Evolutionary conservation across 495 filamentous ascomycete species (phyloP), one percentile per base, ranked within the genome.

Genomic region (Elasticomyces elasticus): DNA sequence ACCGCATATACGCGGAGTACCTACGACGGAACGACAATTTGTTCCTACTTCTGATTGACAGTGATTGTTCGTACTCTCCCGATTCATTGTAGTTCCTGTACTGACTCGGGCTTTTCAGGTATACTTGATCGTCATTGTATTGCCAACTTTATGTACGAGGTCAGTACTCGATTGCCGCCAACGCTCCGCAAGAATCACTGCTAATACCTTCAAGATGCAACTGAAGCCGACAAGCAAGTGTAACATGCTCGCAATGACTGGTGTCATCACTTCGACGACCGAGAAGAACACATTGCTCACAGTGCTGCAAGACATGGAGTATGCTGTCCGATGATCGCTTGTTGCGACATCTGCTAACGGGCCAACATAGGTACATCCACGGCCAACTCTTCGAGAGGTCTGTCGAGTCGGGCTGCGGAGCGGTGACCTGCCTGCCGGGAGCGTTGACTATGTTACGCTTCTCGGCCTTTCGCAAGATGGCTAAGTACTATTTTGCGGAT

Each of bases 401-500:
- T 0, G 91, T 98, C 1, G 92, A 98, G 67, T 97, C 92, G 15
- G 88, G 84, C 44, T 97, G 92, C 63, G 92, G 92, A 27, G 81
- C 92, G 3, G 91, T 98, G 35, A 97, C 91, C 15, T 98, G 92
- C 70, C 77, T 98, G 33, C 92, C 92, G 5, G 92, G 92, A 3
- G 92, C 92, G 13, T 73, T 98, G 49, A 98, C 92, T 3, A 95
- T 96, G 69, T 71, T 98, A 19, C 86, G 92, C 44, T 95, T 96
- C 69, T 98, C 92, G 11, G 91, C 92, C 15, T 97, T 98, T 70
- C 78, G 92, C 53, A 84, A 86, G 61, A 95, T 98, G 89, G 88
- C 92, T 59, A 95, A 95, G 66, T 95, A 95, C 71, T 98, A 98
- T 72, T 98, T 98, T 64, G 88, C 92, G 13, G 92, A 97, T 70